A percentile compares a stretch with the other conserved stretches of the same genome.
Conservation (phyloP, 768 basidiomycete species). For the Coprinopsis strossmayeri region DNA sequence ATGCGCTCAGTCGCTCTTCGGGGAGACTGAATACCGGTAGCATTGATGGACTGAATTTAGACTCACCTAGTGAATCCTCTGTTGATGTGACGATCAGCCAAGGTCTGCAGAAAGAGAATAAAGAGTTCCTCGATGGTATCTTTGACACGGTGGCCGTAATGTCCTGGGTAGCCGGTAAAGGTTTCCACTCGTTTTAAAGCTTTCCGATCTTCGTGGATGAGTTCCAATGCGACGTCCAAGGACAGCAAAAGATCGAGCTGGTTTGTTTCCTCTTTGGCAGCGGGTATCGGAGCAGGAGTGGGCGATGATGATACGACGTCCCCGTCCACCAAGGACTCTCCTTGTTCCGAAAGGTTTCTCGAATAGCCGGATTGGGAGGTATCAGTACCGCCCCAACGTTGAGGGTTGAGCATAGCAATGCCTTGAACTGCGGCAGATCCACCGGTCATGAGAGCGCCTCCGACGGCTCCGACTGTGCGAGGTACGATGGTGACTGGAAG, state of each 20-base stretch:
- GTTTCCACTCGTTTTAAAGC: conserved; percentile 88
- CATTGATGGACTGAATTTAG: too few species aligned
- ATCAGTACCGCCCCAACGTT: conserved; percentile 56
- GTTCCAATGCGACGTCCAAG: conserved; percentile 82
- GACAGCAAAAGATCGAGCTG: conserved; percentile 86
- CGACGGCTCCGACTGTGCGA: conserved; percentile 64
- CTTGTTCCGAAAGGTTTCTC: conserved; percentile 31
- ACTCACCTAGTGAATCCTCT: conserved; percentile 75
- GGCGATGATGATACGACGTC: conserved; percentile 16
- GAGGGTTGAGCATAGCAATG: conserved; percentile 85
- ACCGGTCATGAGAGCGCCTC: conserved; percentile 45
- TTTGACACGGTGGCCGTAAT: conserved; percentile 78
- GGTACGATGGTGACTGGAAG: conserved; percentile 97
- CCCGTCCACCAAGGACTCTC: conserved; percentile 44
- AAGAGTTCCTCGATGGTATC: conserved; percentile 96
- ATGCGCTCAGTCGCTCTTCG: conserved; percentile 89
- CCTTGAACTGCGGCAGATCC: conserved; percentile 77
- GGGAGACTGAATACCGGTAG: too few species aligned
- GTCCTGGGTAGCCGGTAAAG: conserved; percentile 81
- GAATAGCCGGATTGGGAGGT: conserved; percentile 24
- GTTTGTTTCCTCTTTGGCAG: conserved; percentile 10
- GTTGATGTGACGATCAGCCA: conserved; percentile 73
- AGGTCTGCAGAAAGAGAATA: conserved; percentile 70
- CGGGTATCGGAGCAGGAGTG: neutral
- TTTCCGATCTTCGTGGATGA: conserved; percentile 92